Percentiles rank a stretch among this genome's conserved stretches.
Conservation (phyloP, 371 early-diverging fungal species). For the Amoeboaphelidium protococcarum region DNA sequence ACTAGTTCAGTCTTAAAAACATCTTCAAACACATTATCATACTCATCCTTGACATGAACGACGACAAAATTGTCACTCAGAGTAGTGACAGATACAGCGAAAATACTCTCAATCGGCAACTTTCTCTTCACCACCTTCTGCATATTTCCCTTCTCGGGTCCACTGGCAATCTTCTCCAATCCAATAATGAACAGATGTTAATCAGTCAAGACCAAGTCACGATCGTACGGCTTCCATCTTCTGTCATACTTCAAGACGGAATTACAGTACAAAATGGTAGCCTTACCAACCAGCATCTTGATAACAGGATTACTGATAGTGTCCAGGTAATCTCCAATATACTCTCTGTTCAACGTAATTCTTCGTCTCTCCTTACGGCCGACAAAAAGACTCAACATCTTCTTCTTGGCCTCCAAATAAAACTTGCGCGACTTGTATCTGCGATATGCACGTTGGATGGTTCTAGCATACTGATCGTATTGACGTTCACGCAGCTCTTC, state of each 20-base stretch:
- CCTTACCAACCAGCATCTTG: slow-evolving; percentile 28
- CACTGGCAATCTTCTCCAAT: slow-evolving; percentile 16
- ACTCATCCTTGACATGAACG: slow-evolving; percentile 28
- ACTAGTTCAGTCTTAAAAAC: slow-evolving; percentile 65
- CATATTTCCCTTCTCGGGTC: slow-evolving; percentile 22
- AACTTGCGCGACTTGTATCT: slow-evolving; percentile 68
- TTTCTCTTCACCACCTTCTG: slow-evolving; percentile 21
- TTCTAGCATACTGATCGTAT: slow-evolving; percentile 75
- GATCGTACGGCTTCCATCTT: slow-evolving; percentile 13
- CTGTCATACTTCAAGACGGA: slow-evolving; percentile 20
- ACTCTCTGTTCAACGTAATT: slow-evolving; percentile 58
- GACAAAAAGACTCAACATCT: slow-evolving; percentile 68
- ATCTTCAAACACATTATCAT: slow-evolving; percentile 29
- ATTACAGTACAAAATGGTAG: slow-evolving; percentile 17
- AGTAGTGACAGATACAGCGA: slow-evolving; percentile 8
- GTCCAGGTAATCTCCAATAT: slow-evolving; percentile 70
- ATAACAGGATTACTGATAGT: slow-evolving; percentile 22
- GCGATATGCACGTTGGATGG: slow-evolving; percentile 57
- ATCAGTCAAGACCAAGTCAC: slow-evolving; percentile 19
- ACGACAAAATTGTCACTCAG: slow-evolving; percentile 56
- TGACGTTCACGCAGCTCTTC: slow-evolving; percentile 79
- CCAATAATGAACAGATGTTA: slow-evolving; percentile 15
- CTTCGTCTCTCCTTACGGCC: slow-evolving; percentile 59
- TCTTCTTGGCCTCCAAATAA: slow-evolving; percentile 66
- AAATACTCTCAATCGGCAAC: slow-evolving; percentile 13